phyloP scores from a whole-genome alignment of 805 yeast species.

The Hanseniaspora occidentalis region DNA sequence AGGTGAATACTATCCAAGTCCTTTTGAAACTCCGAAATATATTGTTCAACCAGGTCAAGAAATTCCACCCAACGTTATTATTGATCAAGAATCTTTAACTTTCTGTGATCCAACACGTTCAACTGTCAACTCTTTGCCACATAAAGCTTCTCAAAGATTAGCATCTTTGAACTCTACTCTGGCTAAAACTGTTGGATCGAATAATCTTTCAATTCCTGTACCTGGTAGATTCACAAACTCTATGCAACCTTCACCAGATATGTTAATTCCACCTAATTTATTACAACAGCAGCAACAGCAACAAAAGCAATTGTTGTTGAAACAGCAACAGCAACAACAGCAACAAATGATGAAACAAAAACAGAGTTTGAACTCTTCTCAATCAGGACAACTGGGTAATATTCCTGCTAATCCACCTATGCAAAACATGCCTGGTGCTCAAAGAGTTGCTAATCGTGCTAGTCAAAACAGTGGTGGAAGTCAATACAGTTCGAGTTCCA shows the following conservation, averaged over 20 bases:
- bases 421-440: slow-evolving; percentile 6
- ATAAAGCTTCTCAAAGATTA: slow-evolving; percentile 4
- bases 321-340: slow-evolving; percentile 9
- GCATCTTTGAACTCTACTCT: background rate
- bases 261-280: slow-evolving; percentile 15
- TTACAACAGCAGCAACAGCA: slow-evolving; percentile 16
- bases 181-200: background rate
- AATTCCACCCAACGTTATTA: slow-evolving; percentile 20
- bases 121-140: slow-evolving; percentile 13
- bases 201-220: background rate
- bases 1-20: slow-evolving; percentile 55
- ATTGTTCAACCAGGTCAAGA: slow-evolving; percentile 33
- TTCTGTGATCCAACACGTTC: slow-evolving; percentile 13
- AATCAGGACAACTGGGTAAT: slow-evolving; percentile 3
- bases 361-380: no score
- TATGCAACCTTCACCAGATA: background rate
- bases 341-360: slow-evolving; percentile 10
- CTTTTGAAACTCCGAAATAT: slow-evolving; percentile 29
- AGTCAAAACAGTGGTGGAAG: slow-evolving; percentile 9
- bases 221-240: background rate
- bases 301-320: slow-evolving; percentile 11
- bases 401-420: slow-evolving; percentile 2
- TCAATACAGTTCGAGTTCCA: slow-evolving; percentile 17
- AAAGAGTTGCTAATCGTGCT: slow-evolving; percentile 8
- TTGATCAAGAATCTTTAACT: slow-evolving; percentile 22